Percentiles rank a stretch among this genome's conserved stretches.
phyloP scores from a whole-genome alignment of 306 rosid genomes.

The Quercus cerris region DNA sequence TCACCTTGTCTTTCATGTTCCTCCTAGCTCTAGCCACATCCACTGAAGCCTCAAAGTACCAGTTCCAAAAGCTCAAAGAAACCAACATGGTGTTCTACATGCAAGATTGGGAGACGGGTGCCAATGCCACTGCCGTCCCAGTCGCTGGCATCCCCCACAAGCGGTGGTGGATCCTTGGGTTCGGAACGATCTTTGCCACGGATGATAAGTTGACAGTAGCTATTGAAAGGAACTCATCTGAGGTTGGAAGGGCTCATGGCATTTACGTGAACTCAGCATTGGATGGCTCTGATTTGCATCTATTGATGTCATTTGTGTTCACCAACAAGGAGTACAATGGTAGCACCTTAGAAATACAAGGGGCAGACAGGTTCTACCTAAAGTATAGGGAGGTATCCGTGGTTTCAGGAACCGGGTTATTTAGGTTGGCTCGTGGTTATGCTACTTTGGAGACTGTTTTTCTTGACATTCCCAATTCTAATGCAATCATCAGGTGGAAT shows the following conservation, averaged over 20 bases:
- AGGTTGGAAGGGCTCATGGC: not conserved
- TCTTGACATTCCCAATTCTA: not conserved
- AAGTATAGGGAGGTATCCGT: slow-evolving; percentile 15
- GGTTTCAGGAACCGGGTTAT: slow-evolving; percentile 22
- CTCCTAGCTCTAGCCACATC: too few relatives aligned
- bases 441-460: slow-evolving; percentile 13
- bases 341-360: slow-evolving; percentile 29
- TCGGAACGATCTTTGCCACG: not conserved
- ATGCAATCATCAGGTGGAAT: slow-evolving; percentile 9
- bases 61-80: not conserved
- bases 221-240: not conserved
- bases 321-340: slow-evolving; percentile 20
- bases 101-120: not conserved
- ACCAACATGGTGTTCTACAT: not conserved
- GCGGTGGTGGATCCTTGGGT: not conserved
- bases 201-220: not conserved
- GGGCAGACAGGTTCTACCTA: slow-evolving; percentile 11
- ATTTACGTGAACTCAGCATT: not conserved
- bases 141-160: not conserved
- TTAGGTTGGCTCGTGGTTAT: slow-evolving; percentile 22
- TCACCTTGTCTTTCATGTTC: too few relatives aligned
- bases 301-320: not conserved
- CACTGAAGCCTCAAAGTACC: too few relatives aligned
- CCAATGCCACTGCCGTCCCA: not conserved
- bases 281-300: not conserved